phyloP scores from a whole-genome alignment of 108 stramenopile genomes.

The Seminavis robusta region DNA sequence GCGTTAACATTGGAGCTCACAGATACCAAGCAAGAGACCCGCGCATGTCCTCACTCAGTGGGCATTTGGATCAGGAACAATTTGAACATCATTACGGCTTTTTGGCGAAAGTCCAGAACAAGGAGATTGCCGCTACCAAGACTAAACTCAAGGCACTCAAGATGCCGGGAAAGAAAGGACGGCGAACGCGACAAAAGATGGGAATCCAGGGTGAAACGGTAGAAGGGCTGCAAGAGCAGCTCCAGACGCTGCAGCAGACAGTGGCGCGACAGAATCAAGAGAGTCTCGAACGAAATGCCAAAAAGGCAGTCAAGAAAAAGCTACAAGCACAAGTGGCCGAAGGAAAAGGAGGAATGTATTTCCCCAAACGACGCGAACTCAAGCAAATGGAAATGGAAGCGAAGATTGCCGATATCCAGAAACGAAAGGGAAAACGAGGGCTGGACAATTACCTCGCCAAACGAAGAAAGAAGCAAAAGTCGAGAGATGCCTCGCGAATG shows the following conservation, averaged over 20 bases:
- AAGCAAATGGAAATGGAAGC: slow-evolving; percentile 73
- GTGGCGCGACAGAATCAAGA: slow-evolving; percentile 55
- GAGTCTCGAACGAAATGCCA: slow-evolving; percentile 58
- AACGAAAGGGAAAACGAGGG: slow-evolving; percentile 71
- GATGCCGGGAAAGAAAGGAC: slow-evolving; percentile 67
- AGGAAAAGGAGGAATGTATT: slow-evolving; percentile 59
- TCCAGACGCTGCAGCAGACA: slow-evolving; percentile 59
- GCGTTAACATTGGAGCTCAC: slow-evolving; percentile 80
- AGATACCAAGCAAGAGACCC: slow-evolving; percentile 83
- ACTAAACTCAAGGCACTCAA: slow-evolving; percentile 60
- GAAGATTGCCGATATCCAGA: slow-evolving; percentile 78
- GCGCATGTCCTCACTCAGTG: slow-evolving; percentile 59
- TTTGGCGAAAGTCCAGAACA: slow-evolving; percentile 63
- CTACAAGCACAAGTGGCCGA: slow-evolving; percentile 61
- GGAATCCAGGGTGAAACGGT: slow-evolving; percentile 50
- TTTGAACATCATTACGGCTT: slow-evolving; percentile 79
- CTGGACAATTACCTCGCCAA: slow-evolving; percentile 80
- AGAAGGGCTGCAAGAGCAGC: slow-evolving; percentile 52
- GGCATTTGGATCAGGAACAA: slow-evolving; percentile 67
- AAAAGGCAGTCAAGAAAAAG: slow-evolving; percentile 64
- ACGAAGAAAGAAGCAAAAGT: slow-evolving; percentile 76
- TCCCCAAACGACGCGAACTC: slow-evolving; percentile 71
- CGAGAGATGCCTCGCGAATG: slow-evolving; percentile 70
- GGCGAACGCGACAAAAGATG: slow-evolving; percentile 54
- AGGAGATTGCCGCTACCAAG: slow-evolving; percentile 69